These are phyloP conservation scores for Stromatinia cepivora DNA, from an alignment of 2,329 filamentous ascomycete species.

Conservation along the genomic window DNA sequence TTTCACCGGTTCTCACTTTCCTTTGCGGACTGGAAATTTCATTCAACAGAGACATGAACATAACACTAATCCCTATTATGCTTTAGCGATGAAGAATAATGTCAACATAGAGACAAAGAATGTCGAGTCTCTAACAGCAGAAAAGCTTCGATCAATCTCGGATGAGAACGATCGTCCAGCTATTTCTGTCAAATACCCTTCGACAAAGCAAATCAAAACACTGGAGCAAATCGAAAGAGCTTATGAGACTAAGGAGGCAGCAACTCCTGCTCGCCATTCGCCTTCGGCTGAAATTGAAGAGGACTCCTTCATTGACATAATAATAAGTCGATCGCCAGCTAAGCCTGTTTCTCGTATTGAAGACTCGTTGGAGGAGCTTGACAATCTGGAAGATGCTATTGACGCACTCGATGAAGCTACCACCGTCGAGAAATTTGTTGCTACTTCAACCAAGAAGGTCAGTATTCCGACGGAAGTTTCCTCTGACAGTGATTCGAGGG, in stretches of 20 bases:
- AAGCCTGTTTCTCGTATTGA: constrained; percentile 54
- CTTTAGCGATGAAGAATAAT: constrained; percentile 30
- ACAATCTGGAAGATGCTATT: constrained; percentile 61
- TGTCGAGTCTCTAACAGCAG: neutral
- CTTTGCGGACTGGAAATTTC: constrained; percentile 18
- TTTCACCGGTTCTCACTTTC: constrained; percentile 21
- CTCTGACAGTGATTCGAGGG: constrained; percentile 1
- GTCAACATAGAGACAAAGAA: neutral
- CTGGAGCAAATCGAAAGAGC: constrained; percentile 37
- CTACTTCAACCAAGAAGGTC: constrained; percentile 13
- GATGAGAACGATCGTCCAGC: neutral
- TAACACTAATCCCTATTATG: constrained; percentile 24
- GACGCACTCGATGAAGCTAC: constrained; percentile 45
- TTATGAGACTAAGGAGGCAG: constrained; percentile 20
- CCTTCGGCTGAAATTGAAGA: constrained; percentile 29
- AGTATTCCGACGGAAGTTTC: constrained; percentile 13
- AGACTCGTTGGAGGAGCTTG: constrained; percentile 63
- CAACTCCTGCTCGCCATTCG: constrained; percentile 5
- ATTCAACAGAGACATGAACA: constrained; percentile 13
- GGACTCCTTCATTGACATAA: constrained; percentile 44
- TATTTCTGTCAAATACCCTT: neutral
- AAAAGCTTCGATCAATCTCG: neutral
- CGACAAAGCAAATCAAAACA: constrained; percentile 32
- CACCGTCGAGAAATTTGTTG: constrained; percentile 32
- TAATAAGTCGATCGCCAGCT: constrained; percentile 43